Evolutionary conservation across 192 early-diverging fungal genomes (phyloP).

Genomic region (Pilobolus umbonatus): DNA sequence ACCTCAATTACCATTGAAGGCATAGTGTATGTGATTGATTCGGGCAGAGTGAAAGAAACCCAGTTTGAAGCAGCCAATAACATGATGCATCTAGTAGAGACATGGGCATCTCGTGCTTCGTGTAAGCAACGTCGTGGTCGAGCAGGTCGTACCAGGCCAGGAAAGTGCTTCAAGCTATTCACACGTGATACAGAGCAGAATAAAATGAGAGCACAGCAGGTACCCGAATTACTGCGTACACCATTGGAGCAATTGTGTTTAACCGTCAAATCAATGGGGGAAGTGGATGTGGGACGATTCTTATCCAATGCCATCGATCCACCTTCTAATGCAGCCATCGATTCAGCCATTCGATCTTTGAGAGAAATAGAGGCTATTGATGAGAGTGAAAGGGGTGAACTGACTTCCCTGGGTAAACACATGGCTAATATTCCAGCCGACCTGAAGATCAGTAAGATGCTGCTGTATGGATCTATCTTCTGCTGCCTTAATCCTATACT

Average conservation of each 20-base stretch:
- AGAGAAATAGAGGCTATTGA: slow-evolving; percentile 57
- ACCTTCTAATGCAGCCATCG: slow-evolving; percentile 53
- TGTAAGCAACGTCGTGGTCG: slow-evolving; percentile 65
- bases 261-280: slow-evolving; percentile 63
- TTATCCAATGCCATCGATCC: slow-evolving; percentile 61
- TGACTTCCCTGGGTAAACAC: slow-evolving; percentile 67
- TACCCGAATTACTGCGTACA: slow-evolving; percentile 74
- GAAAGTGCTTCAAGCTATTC: slow-evolving; percentile 73
- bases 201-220: slow-evolving; percentile 54
- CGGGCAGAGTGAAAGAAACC: slow-evolving; percentile 62
- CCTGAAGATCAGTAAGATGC: slow-evolving; percentile 72
- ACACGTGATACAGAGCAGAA: slow-evolving; percentile 35
- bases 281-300: slow-evolving; percentile 48
- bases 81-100: slow-evolving; percentile 55
- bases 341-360: slow-evolving; percentile 53
- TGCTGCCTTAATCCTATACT: slow-evolving; percentile 69
- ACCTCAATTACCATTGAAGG: slow-evolving; percentile 82
- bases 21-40: slow-evolving; percentile 67
- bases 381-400: slow-evolving; percentile 30
- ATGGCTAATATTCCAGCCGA: slow-evolving; percentile 73
- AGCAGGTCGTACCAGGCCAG: slow-evolving; percentile 75
- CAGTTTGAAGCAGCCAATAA: slow-evolving; percentile 48
- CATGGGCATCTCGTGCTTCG: slow-evolving; percentile 45
- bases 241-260: slow-evolving; percentile 85
- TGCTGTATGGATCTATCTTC: slow-evolving; percentile 70